phyloP scores from a whole-genome alignment of 1,139 yeast genomes.

The Scheffersomyces cryptocercus region DNA sequence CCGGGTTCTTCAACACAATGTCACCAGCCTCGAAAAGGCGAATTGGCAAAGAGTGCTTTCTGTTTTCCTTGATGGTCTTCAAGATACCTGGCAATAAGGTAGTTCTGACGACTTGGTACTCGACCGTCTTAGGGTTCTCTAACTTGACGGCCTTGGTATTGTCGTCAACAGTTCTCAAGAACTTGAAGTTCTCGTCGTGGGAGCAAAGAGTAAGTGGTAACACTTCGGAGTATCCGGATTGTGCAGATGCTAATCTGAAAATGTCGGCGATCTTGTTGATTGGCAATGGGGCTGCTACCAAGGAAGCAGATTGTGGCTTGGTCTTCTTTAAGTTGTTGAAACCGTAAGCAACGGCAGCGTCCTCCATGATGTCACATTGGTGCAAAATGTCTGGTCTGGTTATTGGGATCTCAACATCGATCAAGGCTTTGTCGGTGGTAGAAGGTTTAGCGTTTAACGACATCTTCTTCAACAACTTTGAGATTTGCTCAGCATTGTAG shows the following conservation, averaged over 20 bases:
- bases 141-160: constrained; percentile 77
- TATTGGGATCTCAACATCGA: constrained; percentile 81
- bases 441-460: constrained; percentile 68
- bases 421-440: constrained; percentile 44
- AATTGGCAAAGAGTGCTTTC: constrained; percentile 93
- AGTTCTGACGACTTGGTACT: constrained; percentile 97
- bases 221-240: constrained; percentile 95
- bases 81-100: constrained; percentile 90
- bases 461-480: constrained; percentile 74
- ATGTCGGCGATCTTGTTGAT: constrained; percentile 91
- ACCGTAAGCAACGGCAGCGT: constrained; percentile 96
- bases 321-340: constrained; percentile 85
- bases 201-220: constrained; percentile 94
- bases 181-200: constrained; percentile 93
- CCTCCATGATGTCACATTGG: constrained; percentile 99
- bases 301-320: constrained; percentile 75
- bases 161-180: constrained; percentile 75
- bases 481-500: constrained; percentile 67
- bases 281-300: constrained; percentile 86
- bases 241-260: constrained; percentile 86
- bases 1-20: constrained; percentile 79
- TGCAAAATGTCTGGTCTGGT: constrained; percentile 96
- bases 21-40: constrained; percentile 95
- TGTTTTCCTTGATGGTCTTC: constrained; percentile 93
- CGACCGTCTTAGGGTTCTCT: constrained; percentile 94